Evolutionary conservation across 192 early-diverging fungal genomes (phyloP), one percentile per base, ranked within the genome.

Genomic region (Podila minutissima): DNA sequence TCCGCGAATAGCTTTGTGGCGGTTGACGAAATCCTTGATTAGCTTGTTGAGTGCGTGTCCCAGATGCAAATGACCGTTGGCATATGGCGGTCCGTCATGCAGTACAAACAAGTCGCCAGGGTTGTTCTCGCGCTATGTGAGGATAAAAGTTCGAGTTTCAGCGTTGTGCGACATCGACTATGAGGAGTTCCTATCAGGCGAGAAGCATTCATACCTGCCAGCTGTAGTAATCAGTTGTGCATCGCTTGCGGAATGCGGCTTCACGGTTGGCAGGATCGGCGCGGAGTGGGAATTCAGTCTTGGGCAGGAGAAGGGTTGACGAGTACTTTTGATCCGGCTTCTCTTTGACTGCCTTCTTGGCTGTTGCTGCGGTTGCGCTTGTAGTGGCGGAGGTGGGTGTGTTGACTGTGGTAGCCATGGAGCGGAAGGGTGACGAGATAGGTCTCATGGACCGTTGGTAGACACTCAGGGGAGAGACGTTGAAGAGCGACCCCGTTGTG

Each of bases 31-130:
- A 59, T 95, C 94, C 77, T 95, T 95, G 26, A 94, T 85, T 53
- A 95, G 86, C 83, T 93, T 94, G 85, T 95, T 95, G 83, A 95
- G 86, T 38, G 92, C 92, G 62, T 95, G 94, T 4, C 87, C 89
- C 60, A 89, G 87, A 74, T 95, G 92, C 24, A 94, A 77, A 59
- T 86, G 85, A 31, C 93, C 94, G 74, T 95, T 93, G 46, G 93
- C 94, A 74, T 95, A 95, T 26, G 94, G 94, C 38, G 94, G 94
- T 24, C 94, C 93, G 72, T 95, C 94, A 59, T 95, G 94, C 58
- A 94, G 85, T 10, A 94, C 85, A 88, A 93, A 95, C n/a, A 87
- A 73, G 6, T 86, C 85, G n/a, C 89, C 88, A 17, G 87, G 73
- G 59, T 91, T 92, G 78, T 92, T 90, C 59, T 88, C 82, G 24